phyloP scores from a whole-genome alignment of 371 early-diverging fungal genomes.

The Rhizopus arrhizus region DNA sequence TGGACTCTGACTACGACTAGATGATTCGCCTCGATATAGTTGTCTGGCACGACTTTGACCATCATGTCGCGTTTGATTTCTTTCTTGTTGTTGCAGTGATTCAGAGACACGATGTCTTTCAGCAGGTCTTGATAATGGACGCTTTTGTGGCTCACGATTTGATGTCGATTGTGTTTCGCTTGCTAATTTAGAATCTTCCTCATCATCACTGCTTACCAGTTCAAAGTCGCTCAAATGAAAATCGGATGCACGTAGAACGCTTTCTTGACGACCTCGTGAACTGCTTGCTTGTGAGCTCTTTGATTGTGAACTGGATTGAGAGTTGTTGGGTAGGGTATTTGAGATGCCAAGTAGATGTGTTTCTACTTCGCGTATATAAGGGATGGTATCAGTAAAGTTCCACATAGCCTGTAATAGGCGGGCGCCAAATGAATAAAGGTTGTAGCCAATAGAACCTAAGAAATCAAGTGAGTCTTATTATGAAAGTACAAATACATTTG shows the following conservation, averaged over 20 bases:
- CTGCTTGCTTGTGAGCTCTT: too few relatives aligned
- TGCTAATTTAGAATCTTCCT: too few relatives aligned
- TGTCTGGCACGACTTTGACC: too few relatives aligned
- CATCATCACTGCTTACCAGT: slow-evolving; percentile 13
- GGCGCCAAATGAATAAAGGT: slow-evolving; percentile 44
- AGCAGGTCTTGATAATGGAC: too few relatives aligned
- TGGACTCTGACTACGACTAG: too few relatives aligned
- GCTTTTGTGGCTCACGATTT: too few relatives aligned
- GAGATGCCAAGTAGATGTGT: neutral
- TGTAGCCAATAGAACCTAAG: slow-evolving; percentile 34
- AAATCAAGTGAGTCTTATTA: neutral
- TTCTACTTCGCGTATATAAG: slow-evolving; percentile 29
- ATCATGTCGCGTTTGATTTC: too few relatives aligned
- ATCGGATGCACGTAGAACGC: slow-evolving; percentile 7
- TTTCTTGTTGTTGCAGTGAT: too few relatives aligned
- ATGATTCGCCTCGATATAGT: too few relatives aligned
- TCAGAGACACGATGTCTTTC: too few relatives aligned
- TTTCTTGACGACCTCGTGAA: too few relatives aligned
- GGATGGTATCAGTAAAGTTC: slow-evolving; percentile 32
- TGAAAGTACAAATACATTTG: neutral
- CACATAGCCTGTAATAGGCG: slow-evolving; percentile 35
- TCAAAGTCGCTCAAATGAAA: slow-evolving; percentile 21
- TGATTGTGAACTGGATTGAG: neutral
- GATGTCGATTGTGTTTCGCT: too few relatives aligned
- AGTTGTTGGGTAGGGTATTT: neutral